Evolutionary conservation across 345 rosid genomes (phyloP).

Genomic region (Pistacia integerrima): DNA sequence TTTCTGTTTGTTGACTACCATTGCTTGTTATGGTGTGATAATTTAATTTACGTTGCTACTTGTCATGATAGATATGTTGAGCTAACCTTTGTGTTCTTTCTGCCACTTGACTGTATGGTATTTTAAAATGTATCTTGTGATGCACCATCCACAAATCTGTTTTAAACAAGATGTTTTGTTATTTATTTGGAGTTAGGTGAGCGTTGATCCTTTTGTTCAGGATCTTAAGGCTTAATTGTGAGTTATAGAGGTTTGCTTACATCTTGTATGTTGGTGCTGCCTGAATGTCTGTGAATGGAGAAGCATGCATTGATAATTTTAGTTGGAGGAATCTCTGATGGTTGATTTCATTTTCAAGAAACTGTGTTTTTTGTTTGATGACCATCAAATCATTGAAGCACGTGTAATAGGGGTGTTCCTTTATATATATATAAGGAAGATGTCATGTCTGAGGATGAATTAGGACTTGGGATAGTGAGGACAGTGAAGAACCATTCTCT

Average conservation of each 20-base stretch:
- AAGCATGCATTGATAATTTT: neutral
- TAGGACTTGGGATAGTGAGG: neutral
- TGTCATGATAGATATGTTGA: neutral
- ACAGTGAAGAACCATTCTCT: neutral
- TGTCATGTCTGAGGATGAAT: neutral
- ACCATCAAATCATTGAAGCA: neutral
- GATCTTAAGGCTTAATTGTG: neutral
- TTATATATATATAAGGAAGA: neutral
- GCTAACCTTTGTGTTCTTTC: conserved; percentile 4
- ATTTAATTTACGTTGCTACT: conserved; percentile 13
- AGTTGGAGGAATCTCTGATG: conserved; percentile 2
- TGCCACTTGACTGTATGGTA: conserved; percentile 5
- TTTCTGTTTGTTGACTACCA: neutral
- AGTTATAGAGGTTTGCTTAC: conserved; percentile 8
- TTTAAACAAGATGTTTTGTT: neutral
- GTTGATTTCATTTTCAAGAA: neutral
- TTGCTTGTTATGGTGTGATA: conserved; percentile 19
- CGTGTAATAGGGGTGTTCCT: neutral
- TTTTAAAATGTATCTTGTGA: neutral
- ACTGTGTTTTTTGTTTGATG: neutral
- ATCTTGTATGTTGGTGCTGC: neutral
- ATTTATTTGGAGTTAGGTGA: conserved; percentile 4
- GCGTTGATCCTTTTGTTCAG: neutral
- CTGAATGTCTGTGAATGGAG: neutral
- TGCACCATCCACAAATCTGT: neutral